Percentiles rank a stretch among this genome's conserved stretches.
phyloP scores from a whole-genome alignment of 805 yeast species.

The Kodamaea hsintzibuensis region DNA sequence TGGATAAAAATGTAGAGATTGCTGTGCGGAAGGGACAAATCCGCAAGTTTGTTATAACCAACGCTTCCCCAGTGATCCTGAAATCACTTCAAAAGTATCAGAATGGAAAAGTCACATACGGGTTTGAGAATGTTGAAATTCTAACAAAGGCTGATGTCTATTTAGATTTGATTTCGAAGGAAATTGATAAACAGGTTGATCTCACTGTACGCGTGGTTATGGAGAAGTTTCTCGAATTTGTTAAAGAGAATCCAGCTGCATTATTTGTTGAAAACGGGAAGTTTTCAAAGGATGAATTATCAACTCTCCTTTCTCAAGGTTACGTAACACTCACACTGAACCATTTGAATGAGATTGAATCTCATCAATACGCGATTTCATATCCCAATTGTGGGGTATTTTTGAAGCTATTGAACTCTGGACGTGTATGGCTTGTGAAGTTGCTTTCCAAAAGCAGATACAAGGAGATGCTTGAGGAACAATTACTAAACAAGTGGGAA shows the following conservation, averaged over 20 bases:
- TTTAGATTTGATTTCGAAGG: constrained; percentile 17
- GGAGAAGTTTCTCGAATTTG: constrained; percentile 22
- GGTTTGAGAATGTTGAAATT: constrained; percentile 44
- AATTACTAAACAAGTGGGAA: constrained; percentile 47
- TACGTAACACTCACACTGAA: constrained; percentile 47
- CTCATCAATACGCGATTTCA: constrained; percentile 41
- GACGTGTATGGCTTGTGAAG: constrained; percentile 47
- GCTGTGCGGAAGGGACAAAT: constrained; percentile 37
- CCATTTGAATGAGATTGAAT: constrained; percentile 43
- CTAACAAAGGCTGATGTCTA: constrained; percentile 29
- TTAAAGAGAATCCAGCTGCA: constrained; percentile 27
- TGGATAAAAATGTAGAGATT: constrained; percentile 46
- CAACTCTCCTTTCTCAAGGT: constrained; percentile 40
- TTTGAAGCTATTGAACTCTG: constrained; percentile 44
- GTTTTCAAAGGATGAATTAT: constrained; percentile 27
- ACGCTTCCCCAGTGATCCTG: constrained; percentile 47
- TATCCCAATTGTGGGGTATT: constrained; percentile 54
- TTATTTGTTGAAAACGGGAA: constrained; percentile 26
- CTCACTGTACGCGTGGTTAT: constrained; percentile 10
- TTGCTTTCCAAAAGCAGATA: constrained; percentile 35
- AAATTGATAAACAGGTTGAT: constrained; percentile 11
- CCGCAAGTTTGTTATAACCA: constrained; percentile 41
- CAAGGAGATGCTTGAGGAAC: constrained; percentile 46
- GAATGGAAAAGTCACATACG: constrained; percentile 40
- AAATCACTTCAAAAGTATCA: constrained; percentile 32